Evolutionary conservation across 352 stramenopile genomes (phyloP).

Genomic region (Globisporangium barbulae): DNA sequence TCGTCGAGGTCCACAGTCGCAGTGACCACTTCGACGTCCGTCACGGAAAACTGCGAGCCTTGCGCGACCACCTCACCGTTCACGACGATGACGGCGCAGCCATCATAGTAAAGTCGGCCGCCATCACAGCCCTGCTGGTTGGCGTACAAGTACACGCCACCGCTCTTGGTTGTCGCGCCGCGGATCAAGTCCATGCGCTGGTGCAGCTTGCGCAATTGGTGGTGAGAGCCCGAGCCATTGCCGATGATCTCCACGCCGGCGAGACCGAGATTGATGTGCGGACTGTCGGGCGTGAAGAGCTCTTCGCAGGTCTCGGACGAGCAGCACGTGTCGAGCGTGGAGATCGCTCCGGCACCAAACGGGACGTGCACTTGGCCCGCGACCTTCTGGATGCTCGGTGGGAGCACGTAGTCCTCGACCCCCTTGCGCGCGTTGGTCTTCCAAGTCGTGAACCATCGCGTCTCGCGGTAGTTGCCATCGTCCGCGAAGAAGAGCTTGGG

Average conservation of each 20-base stretch:
- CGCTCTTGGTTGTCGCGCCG: conserved; percentile 91
- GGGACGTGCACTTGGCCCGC: conserved; percentile 72
- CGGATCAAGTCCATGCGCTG: conserved; percentile 90
- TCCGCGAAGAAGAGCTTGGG: conserved; percentile 94
- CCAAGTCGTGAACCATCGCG: conserved; percentile 89
- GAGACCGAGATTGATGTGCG: conserved; percentile 94
- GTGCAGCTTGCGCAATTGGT: conserved; percentile 95
- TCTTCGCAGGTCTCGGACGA: conserved; percentile 97
- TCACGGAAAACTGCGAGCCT: conserved; percentile 94
- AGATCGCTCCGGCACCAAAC: conserved; percentile 78
- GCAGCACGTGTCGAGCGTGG: conserved; percentile 84
- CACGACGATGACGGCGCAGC: conserved; percentile 95
- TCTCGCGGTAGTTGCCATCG: conserved; percentile 98
- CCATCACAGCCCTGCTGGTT: conserved; percentile 98
- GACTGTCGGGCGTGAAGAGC: conserved; percentile 94
- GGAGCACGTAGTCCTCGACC: conserved; percentile 75
- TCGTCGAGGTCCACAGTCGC: conserved; percentile 97
- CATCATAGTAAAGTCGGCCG: conserved; percentile 96
- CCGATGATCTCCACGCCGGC: conserved; percentile 96
- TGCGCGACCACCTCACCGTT: conserved; percentile 96
- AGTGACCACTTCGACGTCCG: conserved; percentile 95
- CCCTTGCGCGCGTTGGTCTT: conserved; percentile 47
- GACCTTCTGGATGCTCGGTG: conserved; percentile 77
- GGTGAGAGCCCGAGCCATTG: conserved; percentile 96
- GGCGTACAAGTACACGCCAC: conserved; percentile 97